These are phyloP conservation scores for Candida verbasci DNA, from an alignment of 805 yeast species.

Conservation along the genomic window DNA sequence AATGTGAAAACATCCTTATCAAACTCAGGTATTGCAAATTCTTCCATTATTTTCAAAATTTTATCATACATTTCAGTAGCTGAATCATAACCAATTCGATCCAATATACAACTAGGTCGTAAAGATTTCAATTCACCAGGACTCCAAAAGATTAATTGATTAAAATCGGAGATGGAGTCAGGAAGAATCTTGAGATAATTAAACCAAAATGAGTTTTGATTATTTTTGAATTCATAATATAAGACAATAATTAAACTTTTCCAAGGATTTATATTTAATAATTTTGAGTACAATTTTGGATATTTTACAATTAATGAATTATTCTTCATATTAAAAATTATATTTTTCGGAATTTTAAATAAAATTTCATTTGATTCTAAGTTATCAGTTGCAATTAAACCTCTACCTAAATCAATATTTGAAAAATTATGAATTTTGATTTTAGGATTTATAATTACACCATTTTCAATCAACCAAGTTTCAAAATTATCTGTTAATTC, in stretches of 20 bases:
- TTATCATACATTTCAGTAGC: conserved; percentile 59
- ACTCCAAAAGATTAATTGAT: conserved; percentile 78
- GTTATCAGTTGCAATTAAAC: conserved; percentile 59
- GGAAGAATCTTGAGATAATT: conserved; percentile 76
- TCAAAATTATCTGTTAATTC: conserved; percentile 15
- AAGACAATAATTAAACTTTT: conserved; percentile 67
- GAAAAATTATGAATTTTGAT: conserved; percentile 61
- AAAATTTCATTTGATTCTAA: conserved; percentile 60
- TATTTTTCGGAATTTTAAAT: conserved; percentile 62
- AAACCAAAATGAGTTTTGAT: conserved; percentile 57
- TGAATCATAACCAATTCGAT: conserved; percentile 64
- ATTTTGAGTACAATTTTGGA: conserved; percentile 25
- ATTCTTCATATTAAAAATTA: conserved; percentile 57
- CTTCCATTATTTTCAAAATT: conserved; percentile 27
- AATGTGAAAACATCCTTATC: conserved; percentile 27
- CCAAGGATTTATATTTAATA: conserved; percentile 61
- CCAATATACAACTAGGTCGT: conserved; percentile 65
- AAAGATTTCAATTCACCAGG: conserved; percentile 53
- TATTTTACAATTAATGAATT: conserved; percentile 38
- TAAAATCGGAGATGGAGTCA: conserved; percentile 33
- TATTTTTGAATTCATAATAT: conserved; percentile 48
- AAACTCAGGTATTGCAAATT: conserved; percentile 24
- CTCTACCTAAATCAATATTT: conserved; percentile 64
- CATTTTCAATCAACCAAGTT: conserved; percentile 27
- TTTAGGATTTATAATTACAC: conserved; percentile 50